Conservation (phyloP, 208 protist genomes). For the Novymonas esmeraldas region DNA sequence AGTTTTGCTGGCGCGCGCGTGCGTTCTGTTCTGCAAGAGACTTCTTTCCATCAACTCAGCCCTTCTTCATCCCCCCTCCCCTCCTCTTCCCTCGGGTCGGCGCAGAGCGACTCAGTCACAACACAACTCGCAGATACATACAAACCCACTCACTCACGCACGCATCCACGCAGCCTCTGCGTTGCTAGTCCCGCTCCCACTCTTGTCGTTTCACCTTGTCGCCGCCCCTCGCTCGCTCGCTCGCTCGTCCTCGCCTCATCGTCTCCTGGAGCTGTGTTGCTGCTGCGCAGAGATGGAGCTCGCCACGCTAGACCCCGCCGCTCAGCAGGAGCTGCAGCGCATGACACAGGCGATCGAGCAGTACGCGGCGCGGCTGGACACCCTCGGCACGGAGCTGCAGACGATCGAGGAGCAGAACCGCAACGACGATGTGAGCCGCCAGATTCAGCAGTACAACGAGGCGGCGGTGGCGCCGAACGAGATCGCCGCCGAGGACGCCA, state of each 20-base stretch:
- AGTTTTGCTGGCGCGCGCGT: too few relatives aligned
- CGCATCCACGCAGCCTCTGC: too few relatives aligned
- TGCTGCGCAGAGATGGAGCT: conserved; percentile 20
- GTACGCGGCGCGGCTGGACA: conserved; percentile 55
- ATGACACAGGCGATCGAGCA: conserved; percentile 59
- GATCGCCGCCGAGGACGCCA: conserved; percentile 83
- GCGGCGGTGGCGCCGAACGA: conserved; percentile 35
- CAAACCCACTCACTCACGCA: too few relatives aligned
- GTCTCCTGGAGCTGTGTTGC: background rate
- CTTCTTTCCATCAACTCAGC: too few relatives aligned
- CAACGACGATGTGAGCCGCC: conserved; percentile 64
- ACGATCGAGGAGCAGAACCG: conserved; percentile 71
- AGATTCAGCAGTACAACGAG: conserved; percentile 71
- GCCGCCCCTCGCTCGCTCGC: too few relatives aligned
- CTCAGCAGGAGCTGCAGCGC: conserved; percentile 61
- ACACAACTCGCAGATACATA: too few relatives aligned
- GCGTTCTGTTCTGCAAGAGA: too few relatives aligned
- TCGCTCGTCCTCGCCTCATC: background rate
- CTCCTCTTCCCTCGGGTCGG: too few relatives aligned
- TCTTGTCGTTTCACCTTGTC: too few relatives aligned
- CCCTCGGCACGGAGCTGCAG: conserved; percentile 44
- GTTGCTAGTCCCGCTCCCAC: too few relatives aligned
- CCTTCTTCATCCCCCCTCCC: too few relatives aligned
- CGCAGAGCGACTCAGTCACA: too few relatives aligned
- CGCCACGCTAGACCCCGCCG: conserved; percentile 23